These are phyloP conservation scores for Magnolia officinalis DNA, from an alignment of 164 flowering plant species.

Conservation along the genomic window DNA sequence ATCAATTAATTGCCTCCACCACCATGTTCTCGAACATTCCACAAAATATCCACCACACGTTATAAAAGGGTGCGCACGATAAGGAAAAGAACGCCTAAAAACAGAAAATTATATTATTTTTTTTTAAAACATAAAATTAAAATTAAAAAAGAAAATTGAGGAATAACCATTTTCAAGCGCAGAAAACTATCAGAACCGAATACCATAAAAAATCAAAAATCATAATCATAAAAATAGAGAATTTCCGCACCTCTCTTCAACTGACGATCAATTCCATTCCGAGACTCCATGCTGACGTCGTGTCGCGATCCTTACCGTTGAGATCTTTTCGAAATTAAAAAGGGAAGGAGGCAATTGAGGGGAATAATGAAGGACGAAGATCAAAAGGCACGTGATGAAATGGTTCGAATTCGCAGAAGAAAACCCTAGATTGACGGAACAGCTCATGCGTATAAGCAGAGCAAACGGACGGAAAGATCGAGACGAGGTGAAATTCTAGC, in stretches of 20 bases:
- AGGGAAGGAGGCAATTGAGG: conserved; percentile 40
- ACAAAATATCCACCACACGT: neutral
- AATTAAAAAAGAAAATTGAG: neutral
- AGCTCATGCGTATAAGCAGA: conserved; percentile 59
- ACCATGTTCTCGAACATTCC: conserved; percentile 1
- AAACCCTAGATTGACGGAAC: conserved; percentile 54
- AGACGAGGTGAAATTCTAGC: neutral
- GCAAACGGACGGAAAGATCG: neutral
- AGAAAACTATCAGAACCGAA: neutral
- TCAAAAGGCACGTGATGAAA: conserved; percentile 54
- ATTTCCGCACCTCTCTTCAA: conserved; percentile 24
- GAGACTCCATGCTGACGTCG: conserved; percentile 26
- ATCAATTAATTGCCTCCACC: neutral
- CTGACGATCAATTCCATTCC: conserved; percentile 24
- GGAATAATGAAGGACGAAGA: conserved; percentile 59
- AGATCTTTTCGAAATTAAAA: conserved; percentile 3
- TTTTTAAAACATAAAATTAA: no score
- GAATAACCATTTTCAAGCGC: neutral
- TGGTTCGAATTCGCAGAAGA: conserved; percentile 50
- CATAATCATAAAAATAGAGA: neutral
- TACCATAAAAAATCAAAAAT: neutral
- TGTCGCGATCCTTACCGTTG: neutral
- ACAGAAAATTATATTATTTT: no score
- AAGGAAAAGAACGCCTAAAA: neutral
- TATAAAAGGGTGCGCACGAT: neutral